Evolutionary conservation across 441 rosid genomes (phyloP).

Genomic region (Adansonia madagascariensis): DNA sequence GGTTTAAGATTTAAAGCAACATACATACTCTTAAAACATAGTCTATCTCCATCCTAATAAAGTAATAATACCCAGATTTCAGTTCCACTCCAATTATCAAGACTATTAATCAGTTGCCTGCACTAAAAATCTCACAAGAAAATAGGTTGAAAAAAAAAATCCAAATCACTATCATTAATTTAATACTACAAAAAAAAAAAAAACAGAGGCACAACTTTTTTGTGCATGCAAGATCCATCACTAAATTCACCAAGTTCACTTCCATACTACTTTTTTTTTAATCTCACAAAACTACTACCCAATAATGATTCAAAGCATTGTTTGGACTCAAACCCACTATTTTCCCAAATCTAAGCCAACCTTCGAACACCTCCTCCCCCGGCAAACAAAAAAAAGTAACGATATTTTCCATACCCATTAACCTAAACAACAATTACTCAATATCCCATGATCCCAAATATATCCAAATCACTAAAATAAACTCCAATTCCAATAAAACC

Average conservation of each 20-base stretch:
- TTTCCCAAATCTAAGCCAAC: constrained; percentile 16
- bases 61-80: constrained; percentile 3
- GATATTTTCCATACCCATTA: constrained; percentile 30
- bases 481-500: not conserved
- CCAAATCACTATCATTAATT: constrained; percentile 25
- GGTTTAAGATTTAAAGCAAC: not conserved
- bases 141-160: constrained; percentile 8
- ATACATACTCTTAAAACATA: not conserved
- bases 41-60: constrained; percentile 2
- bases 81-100: constrained; percentile 12
- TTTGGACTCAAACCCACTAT: constrained; percentile 13
- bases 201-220: not conserved
- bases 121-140: not conserved
- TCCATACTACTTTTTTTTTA: constrained; percentile 27
- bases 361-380: not conserved
- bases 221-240: constrained; percentile 30
- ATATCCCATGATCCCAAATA: constrained; percentile 41
- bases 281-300: constrained; percentile 20
- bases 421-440: constrained; percentile 33
- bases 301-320: not conserved
- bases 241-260: constrained; percentile 34
- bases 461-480: constrained; percentile 47
- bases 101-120: not conserved
- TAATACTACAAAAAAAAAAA: constrained; percentile 17
- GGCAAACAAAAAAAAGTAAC: not conserved